Conservation (phyloP, 441 rosid genomes). For the Arabidopsis lyrata region DNA sequence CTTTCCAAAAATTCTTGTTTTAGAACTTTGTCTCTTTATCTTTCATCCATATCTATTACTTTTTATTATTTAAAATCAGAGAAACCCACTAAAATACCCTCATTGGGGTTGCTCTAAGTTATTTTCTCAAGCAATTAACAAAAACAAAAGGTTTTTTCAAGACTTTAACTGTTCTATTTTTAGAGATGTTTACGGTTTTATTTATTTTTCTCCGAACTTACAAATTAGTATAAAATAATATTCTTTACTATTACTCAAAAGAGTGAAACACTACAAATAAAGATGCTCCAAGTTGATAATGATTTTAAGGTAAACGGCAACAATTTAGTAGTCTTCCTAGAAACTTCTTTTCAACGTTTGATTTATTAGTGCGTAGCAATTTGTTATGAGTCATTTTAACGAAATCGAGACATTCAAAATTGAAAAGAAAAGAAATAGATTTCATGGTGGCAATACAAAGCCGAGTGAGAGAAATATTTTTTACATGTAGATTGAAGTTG, state of each 20-base stretch:
- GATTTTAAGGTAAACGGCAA: conserved; percentile 33
- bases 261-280: conserved; percentile 38
- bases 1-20: no score
- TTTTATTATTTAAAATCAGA: no score
- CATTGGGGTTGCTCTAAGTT: no score
- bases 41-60: no score
- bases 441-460: background rate
- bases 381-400: background rate
- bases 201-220: background rate
- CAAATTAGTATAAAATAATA: background rate
- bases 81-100: no score
- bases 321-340: conserved; percentile 17
- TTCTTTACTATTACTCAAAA: conserved; percentile 27
- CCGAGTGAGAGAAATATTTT: background rate
- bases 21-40: no score
- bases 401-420: conserved; percentile 2
- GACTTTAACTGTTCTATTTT: background rate
- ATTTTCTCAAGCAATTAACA: conserved; percentile 20
- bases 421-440: conserved; percentile 1
- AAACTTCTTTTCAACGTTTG: conserved; percentile 17
- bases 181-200: background rate
- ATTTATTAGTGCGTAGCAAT: conserved; percentile 7
- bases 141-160: conserved; percentile 3
- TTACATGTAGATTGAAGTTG: background rate
- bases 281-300: conserved; percentile 9